phyloP scores from a whole-genome alignment of 164 flowering plant species.

The Kalanchoe fedtschenkoi region DNA sequence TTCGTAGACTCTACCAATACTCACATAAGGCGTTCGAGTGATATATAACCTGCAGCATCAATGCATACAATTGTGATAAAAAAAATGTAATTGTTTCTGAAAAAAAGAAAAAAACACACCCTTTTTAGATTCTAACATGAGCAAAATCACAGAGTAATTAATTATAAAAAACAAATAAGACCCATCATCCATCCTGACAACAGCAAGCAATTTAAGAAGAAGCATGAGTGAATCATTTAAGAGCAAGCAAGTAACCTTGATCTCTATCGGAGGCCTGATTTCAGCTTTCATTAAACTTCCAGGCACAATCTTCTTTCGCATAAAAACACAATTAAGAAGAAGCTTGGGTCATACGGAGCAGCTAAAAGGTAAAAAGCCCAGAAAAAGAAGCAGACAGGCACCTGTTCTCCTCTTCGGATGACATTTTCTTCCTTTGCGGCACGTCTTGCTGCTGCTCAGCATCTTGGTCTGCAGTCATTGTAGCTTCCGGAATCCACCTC shows the following conservation, averaged over 20 bases:
- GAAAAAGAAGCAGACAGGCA: background rate
- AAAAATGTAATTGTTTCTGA: background rate
- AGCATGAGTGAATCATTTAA: background rate
- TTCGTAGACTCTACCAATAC: conserved; percentile 73
- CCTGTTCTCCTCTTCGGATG: conserved; percentile 51
- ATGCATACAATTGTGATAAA: background rate
- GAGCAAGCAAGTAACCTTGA: conserved; percentile 42
- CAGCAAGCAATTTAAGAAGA: background rate
- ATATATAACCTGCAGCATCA: conserved; percentile 53
- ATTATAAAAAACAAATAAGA: background rate
- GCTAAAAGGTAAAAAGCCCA: background rate
- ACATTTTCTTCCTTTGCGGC: conserved; percentile 42
- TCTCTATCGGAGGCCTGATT: conserved; percentile 76
- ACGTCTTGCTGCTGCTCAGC: conserved; percentile 19
- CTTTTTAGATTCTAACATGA: too few relatives aligned
- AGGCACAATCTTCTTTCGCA: conserved; percentile 69
- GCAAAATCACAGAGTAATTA: too few relatives aligned
- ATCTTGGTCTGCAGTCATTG: conserved; percentile 10
- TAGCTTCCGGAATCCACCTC: background rate
- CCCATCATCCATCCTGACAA: too few relatives aligned
- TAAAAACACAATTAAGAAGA: conserved; percentile 10
- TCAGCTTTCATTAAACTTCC: conserved; percentile 86
- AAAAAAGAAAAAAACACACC: too few relatives aligned
- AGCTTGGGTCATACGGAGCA: background rate
- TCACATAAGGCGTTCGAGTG: conserved; percentile 83